phyloP scores from a whole-genome alignment of 2,329 filamentous ascomycete species.

The Fusarium mangiferae region DNA sequence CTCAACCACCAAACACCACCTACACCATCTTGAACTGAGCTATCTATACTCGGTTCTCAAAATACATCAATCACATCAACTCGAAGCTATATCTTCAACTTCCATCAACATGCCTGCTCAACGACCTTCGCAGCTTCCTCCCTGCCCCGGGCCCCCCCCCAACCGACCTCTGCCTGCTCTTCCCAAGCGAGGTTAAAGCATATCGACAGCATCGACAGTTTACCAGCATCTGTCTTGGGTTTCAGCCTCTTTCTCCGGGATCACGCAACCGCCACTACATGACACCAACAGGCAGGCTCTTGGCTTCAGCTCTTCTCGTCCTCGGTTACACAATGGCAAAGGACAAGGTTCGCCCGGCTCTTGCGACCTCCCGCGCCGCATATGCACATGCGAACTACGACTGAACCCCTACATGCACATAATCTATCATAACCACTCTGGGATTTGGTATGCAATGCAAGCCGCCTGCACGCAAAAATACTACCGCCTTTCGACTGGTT shows the following conservation, averaged over 20 bases:
- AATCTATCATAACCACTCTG: constrained; percentile 31
- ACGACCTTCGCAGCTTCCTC: constrained; percentile 73
- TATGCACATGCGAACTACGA: constrained; percentile 38
- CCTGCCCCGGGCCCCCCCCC: constrained; percentile 73
- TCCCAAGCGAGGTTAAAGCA: constrained; percentile 66
- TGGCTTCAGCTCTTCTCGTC: constrained; percentile 15
- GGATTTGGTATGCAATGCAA: constrained; percentile 35
- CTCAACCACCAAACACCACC: constrained; percentile 16
- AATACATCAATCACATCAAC: constrained; percentile 13
- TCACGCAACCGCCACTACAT: constrained; percentile 1
- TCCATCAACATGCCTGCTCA: constrained; percentile 63
- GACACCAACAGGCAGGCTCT: constrained; percentile 6
- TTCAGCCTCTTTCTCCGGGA: constrained; percentile 17
- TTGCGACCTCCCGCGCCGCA: constrained; percentile 32
- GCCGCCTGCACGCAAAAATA: constrained; percentile 19
- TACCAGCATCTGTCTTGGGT: constrained; percentile 9
- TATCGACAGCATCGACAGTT: constrained; percentile 18
- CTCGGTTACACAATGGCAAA: constrained; percentile 31
- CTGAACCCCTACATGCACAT: constrained; percentile 35
- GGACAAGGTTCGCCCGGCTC: constrained; percentile 35
- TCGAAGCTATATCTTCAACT: constrained; percentile 24
- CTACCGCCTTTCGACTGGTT: neutral
- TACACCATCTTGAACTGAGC: constrained; percentile 35
- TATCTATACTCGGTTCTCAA: constrained; percentile 33
- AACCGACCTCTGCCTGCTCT: constrained; percentile 73